phyloP scores from a whole-genome alignment of 2,329 filamentous ascomycete genomes.

The Pseudodiploospora longispora region DNA sequence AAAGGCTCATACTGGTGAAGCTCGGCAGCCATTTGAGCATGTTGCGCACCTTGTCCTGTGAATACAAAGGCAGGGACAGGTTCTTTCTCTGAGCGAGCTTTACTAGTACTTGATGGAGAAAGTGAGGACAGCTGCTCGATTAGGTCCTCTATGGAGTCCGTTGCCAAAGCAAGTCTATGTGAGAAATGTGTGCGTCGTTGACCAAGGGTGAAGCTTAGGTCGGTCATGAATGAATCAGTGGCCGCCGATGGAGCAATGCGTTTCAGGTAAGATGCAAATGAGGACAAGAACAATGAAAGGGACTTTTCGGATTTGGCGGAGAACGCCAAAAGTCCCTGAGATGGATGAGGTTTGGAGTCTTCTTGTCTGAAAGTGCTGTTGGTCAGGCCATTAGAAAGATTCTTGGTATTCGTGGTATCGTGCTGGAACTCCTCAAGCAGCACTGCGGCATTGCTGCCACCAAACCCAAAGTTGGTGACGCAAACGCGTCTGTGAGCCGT shows the following conservation, averaged over 20 bases:
- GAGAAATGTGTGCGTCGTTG: constrained; percentile 18
- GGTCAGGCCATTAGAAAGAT: not conserved
- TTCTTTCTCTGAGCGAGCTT: not conserved
- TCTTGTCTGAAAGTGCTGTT: too few relatives aligned
- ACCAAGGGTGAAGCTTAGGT: constrained; percentile 20
- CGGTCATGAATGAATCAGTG: constrained; percentile 5
- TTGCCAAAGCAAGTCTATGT: constrained; percentile 11
- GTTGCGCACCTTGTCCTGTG: constrained; percentile 28
- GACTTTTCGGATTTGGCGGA: constrained; percentile 10
- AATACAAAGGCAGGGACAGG: constrained; percentile 17
- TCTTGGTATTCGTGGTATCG: not conserved
- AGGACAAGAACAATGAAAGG: constrained; percentile 13
- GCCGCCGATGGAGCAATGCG: not conserved
- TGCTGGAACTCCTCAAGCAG: constrained; percentile 4
- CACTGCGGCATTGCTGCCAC: constrained; percentile 16
- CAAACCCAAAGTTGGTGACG: constrained; percentile 20
- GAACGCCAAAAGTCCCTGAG: too few relatives aligned
- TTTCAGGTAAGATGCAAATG: constrained; percentile 15
- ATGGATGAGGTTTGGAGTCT: too few relatives aligned
- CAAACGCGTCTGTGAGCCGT: constrained; percentile 10
- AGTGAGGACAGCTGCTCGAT: constrained; percentile 6
- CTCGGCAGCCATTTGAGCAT: constrained; percentile 11
- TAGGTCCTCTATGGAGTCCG: constrained; percentile 2
- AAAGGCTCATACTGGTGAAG: constrained; percentile 2
- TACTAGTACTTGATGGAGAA: not conserved